Conservation (phyloP, 1,284 basidiomycete species). For the Irpex sp. region DNA sequence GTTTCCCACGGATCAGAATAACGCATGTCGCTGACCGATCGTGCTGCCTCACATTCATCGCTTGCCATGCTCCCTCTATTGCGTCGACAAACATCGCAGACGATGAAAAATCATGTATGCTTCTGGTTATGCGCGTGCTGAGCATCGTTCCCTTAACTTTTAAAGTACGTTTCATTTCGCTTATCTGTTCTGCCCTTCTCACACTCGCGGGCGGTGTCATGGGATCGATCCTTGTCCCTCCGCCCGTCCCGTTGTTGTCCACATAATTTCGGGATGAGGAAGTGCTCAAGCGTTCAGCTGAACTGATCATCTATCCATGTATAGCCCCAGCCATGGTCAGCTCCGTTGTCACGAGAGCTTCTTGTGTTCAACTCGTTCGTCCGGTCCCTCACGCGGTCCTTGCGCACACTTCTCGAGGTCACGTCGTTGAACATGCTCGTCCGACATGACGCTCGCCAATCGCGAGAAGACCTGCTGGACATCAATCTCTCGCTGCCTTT, state of each 20-base stretch:
- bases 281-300: background rate
- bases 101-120: conserved; percentile 88
- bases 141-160: conserved; percentile 92
- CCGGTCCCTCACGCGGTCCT: conserved; percentile 82
- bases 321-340: conserved; percentile 85
- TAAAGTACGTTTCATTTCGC: conserved; percentile 56
- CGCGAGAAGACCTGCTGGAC: conserved; percentile 90
- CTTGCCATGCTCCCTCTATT: background rate
- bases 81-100: conserved; percentile 40
- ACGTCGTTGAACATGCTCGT: conserved; percentile 91
- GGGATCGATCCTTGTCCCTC: conserved; percentile 11
- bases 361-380: conserved; percentile 98
- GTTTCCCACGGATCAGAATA: conserved; percentile 23
- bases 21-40: conserved; percentile 13
- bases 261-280: background rate
- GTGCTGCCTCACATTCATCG: background rate
- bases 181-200: background rate
- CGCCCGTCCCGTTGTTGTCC: background rate
- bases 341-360: conserved; percentile 92
- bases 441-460: conserved; percentile 80
- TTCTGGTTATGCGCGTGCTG: conserved; percentile 94
- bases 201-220: conserved; percentile 10
- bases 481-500: conserved; percentile 90
- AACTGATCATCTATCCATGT: conserved; percentile 6
- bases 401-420: conserved; percentile 90